phyloP scores from a whole-genome alignment of 2,329 filamentous ascomycete species.

The Capronia coronata region DNA sequence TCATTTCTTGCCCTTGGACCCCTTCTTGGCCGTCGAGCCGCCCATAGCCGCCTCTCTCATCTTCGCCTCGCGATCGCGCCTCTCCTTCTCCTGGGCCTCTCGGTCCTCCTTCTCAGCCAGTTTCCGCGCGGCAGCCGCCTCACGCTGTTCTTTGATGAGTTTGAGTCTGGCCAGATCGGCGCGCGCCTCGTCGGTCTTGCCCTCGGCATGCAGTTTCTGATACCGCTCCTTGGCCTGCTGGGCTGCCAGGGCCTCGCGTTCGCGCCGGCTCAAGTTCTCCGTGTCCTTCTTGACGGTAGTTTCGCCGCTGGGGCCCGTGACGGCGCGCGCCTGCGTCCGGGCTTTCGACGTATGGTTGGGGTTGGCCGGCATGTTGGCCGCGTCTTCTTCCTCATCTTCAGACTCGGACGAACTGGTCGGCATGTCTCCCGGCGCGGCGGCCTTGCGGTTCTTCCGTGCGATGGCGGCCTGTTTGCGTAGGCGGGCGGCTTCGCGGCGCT shows the following conservation, averaged over 20 bases:
- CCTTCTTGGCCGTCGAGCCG: conserved; percentile 28
- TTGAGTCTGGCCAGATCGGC: conserved; percentile 78
- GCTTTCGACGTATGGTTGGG: conserved; percentile 72
- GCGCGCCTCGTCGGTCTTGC: conserved; percentile 93
- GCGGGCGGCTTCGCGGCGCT: conserved; percentile 81
- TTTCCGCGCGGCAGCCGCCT: conserved; percentile 74
- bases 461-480: conserved; percentile 86
- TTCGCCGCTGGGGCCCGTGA: conserved; percentile 30
- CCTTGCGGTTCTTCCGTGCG: conserved; percentile 62
- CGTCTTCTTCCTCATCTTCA: conserved; percentile 35
- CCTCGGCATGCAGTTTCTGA: conserved; percentile 83
- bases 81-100: conserved; percentile 37
- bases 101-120: conserved; percentile 61
- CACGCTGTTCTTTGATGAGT: conserved; percentile 77
- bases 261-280: conserved; percentile 57
- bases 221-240: conserved; percentile 84
- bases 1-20: conserved; percentile 30
- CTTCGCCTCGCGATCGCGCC: conserved; percentile 37
- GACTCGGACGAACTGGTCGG: conserved; percentile 56
- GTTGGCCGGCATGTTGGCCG: conserved; percentile 60
- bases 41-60: conserved; percentile 37
- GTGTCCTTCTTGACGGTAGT: conserved; percentile 55
- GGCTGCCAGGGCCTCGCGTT: conserved; percentile 75
- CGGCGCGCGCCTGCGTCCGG: conserved; percentile 55
- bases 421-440: conserved; percentile 76